Percentiles rank a stretch among this genome's conserved stretches.
Conservation (phyloP, 148 eudicot genomes). For the Agrostemma githago region DNA sequence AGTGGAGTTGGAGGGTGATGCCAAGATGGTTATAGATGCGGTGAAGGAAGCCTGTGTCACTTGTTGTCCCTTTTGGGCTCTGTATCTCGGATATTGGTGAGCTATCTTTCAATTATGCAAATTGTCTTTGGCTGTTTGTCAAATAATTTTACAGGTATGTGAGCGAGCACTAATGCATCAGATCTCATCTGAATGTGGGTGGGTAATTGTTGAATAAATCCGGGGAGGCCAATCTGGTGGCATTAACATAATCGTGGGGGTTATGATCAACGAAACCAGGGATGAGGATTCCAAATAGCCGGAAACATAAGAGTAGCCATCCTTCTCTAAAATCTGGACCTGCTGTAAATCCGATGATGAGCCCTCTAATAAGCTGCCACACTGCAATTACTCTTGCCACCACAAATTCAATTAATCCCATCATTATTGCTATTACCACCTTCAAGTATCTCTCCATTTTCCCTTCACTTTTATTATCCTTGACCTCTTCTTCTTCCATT, state of each 20-base stretch:
- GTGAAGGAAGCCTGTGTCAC: too few relatives aligned
- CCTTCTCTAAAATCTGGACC: conserved; percentile 55
- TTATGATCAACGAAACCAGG: conserved; percentile 48
- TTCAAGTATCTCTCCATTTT: conserved; percentile 8
- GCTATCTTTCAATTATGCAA: too few relatives aligned
- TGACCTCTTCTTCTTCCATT: conserved; percentile 13
- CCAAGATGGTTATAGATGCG: too few relatives aligned
- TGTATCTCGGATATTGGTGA: too few relatives aligned
- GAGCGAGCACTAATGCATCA: not conserved
- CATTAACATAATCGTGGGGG: conserved; percentile 55
- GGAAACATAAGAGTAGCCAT: conserved; percentile 19
- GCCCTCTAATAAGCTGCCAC: conserved; percentile 62
- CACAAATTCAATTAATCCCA: not conserved
- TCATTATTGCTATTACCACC: conserved; percentile 3
- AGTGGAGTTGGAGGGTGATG: too few relatives aligned
- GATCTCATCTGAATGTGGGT: not conserved
- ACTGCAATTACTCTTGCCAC: conserved; percentile 32
- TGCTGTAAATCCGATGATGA: conserved; percentile 29
- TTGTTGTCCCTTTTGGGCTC: too few relatives aligned
- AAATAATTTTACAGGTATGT: too few relatives aligned
- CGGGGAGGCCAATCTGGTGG: conserved; percentile 29
- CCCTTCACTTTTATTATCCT: conserved; percentile 26
- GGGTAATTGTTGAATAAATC: conserved; percentile 8
- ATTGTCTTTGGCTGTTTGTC: too few relatives aligned
- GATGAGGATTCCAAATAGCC: conserved; percentile 36